Base-by-base conservation (phyloP, 2,329 filamentous ascomycete species). In the Fusarium sp. region DNA sequence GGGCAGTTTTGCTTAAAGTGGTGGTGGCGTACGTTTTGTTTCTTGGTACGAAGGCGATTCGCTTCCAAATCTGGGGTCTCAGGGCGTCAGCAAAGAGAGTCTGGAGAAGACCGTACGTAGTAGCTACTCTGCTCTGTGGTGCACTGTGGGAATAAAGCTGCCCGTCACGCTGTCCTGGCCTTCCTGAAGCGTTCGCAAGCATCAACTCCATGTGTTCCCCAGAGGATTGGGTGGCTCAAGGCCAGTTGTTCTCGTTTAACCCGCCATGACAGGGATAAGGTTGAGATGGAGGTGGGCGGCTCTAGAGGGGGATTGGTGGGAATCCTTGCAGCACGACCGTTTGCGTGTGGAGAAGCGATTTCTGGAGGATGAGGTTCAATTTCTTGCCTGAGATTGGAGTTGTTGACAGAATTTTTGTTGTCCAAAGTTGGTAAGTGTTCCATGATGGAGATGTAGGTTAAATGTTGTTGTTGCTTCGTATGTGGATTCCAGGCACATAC, bases 161-260 rank as follows among this genome's bases (percentile, higher is more conserved):
- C n/a, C 45, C 24, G 20, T 33, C 31, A 52, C 49, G 49, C 1
- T 54, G 13, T 48, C 49, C n/a, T 59, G 65, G 44, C 56, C 41
- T 51, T 56, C 66, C 65, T 55, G 33, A 69, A 69, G 54, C 28
- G 61, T 48, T 39, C 35, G 28, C 55, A 31, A 63, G 55, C 61
- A 63, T 63, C 48, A 35, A 63, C 49, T 49, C 67, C 47, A 70
- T 72, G 51, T 44, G 56, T 67, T 60, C 72, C 57, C 39, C 59
- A 73, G 64, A 72, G 52, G 54, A 45, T 63, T 68, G 47, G 48
- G 18, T 52, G 67, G 61, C 66, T 66, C 44, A 59, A 59, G 58
- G 58, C 72, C 72, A 73, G 63, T 74, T 75, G 68, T 66, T 66
- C 68, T 72, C 69, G 68, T 69, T 55, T 64, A 68, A 45, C 41